Conservation (phyloP, 331 rosid genomes). For the Acacia concinna region DNA sequence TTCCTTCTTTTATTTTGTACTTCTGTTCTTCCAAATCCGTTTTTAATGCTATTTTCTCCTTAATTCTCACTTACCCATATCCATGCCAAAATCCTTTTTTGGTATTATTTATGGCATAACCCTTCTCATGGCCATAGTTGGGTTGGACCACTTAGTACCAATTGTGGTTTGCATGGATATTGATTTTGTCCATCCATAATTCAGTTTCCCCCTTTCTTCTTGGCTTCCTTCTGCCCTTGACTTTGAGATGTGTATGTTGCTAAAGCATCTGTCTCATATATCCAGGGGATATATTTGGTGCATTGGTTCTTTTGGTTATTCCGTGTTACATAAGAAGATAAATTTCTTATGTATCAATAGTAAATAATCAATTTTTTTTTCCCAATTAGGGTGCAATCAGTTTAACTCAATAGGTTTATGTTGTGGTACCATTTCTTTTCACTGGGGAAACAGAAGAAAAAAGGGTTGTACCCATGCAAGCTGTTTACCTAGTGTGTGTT, state of each 20-base stretch:
- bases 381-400: slow-evolving; percentile 10
- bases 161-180: neutral
- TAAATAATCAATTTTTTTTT: neutral
- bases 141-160: slow-evolving; percentile 7
- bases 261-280: slow-evolving; percentile 5
- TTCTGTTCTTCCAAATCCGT: slow-evolving; percentile 7
- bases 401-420: neutral
- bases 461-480: neutral
- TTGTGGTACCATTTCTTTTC: neutral
- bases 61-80: neutral
- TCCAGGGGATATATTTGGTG: neutral
- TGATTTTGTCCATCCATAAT: neutral
- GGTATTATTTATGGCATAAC: slow-evolving; percentile 12
- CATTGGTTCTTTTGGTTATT: neutral
- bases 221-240: neutral
- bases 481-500: neutral
- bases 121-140: neutral
- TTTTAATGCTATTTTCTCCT: slow-evolving; percentile 15
- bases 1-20: slow-evolving; percentile 2
- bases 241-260: slow-evolving; percentile 2
- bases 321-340: neutral
- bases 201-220: neutral
- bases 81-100: neutral
- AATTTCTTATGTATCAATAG: neutral
- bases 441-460: neutral